Conservation (phyloP, 371 early-diverging fungal species). For the Mucor circinelloides region DNA sequence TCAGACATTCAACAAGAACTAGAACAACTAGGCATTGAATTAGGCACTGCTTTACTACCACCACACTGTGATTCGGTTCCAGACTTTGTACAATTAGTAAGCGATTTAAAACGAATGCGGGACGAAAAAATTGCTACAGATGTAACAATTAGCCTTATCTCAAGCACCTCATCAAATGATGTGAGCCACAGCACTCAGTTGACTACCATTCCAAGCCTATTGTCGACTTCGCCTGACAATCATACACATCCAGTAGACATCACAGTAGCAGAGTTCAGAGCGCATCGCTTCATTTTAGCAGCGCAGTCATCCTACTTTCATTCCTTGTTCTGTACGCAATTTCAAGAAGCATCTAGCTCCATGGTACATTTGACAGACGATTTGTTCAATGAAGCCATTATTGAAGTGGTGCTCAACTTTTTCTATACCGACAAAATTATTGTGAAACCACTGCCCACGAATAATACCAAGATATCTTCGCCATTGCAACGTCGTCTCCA, state of each 20-base stretch:
- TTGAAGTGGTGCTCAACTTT: constrained; percentile 11
- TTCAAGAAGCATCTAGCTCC: constrained; percentile 18
- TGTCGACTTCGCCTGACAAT: constrained; percentile 12
- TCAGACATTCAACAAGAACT: constrained; percentile 5
- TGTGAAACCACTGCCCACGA: constrained; percentile 5
- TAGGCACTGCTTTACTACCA: constrained; percentile 25
- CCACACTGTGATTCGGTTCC: constrained; percentile 15
- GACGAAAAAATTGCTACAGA: constrained; percentile 28
- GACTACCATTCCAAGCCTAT: not conserved
- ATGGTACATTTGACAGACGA: constrained; percentile 16
- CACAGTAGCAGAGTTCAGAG: constrained; percentile 23
- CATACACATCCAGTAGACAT: constrained; percentile 6
- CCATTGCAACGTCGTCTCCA: constrained; percentile 21
- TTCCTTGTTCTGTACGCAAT: constrained; percentile 36
- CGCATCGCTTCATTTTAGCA: constrained; percentile 47
- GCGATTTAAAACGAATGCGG: constrained; percentile 35
- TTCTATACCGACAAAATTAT: constrained; percentile 24
- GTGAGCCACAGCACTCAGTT: not conserved
- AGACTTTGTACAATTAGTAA: constrained; percentile 23
- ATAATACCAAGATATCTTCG: constrained; percentile 5
- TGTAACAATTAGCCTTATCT: constrained; percentile 29
- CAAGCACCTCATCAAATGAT: constrained; percentile 1
- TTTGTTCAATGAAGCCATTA: constrained; percentile 20
- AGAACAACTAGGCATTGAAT: constrained; percentile 10
- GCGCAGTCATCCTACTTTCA: constrained; percentile 48